Evolutionary conservation across 1,284 basidiomycete species (phyloP).

Genomic region (Irpex lacteus): DNA sequence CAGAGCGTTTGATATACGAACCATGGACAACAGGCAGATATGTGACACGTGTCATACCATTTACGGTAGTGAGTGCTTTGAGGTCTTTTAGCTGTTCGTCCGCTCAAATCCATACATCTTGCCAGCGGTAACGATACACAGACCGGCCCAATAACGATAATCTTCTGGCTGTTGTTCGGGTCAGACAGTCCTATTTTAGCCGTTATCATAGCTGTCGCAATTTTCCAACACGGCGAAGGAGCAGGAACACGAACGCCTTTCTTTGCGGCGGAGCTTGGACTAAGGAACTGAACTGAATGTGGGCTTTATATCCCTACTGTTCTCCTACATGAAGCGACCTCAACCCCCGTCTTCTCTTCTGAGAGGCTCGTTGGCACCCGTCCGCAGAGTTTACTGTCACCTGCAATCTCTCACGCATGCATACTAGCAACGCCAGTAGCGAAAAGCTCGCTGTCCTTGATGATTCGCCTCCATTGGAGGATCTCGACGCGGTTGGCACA

Average conservation of each 20-base stretch:
- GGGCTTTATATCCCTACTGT: neutral
- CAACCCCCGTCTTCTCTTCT: neutral
- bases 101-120: conserved; percentile 10
- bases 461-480: conserved; percentile 16
- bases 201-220: conserved; percentile 3
- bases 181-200: conserved; percentile 19
- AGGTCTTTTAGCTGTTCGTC: conserved; percentile 37
- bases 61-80: conserved; percentile 17
- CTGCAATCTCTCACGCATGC: conserved; percentile 17
- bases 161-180: conserved; percentile 22
- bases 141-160: too few relatives aligned
- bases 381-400: conserved; percentile 4
- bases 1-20: neutral
- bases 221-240: conserved; percentile 6
- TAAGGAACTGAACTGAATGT: neutral
- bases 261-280: neutral
- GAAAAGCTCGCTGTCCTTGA: conserved; percentile 17
- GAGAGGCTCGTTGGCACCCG: neutral
- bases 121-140: conserved; percentile 4
- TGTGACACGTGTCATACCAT: conserved; percentile 12
- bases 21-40: neutral
- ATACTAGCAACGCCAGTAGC: conserved; percentile 8
- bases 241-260: neutral
- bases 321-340: conserved; percentile 9
- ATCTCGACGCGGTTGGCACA: conserved; percentile 20